These are phyloP conservation scores for Rhizophagus prolifer DNA, from an alignment of 192 early-diverging fungal genomes.

Conservation along the genomic window DNA sequence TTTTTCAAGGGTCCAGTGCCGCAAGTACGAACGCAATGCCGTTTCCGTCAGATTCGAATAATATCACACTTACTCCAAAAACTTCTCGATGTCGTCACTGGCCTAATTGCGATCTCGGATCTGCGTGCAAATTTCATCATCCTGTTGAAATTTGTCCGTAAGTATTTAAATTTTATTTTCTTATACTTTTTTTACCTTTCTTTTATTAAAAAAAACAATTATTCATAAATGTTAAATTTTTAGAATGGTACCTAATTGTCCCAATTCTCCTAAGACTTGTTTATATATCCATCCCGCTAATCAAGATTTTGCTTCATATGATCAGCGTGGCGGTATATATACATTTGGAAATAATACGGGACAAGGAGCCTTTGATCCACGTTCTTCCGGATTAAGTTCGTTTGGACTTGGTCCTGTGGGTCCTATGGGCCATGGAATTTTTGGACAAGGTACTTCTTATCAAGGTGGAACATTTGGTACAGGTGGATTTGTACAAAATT, in stretches of 20 bases:
- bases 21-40: background rate
- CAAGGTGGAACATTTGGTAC: background rate
- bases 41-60: background rate
- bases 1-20: conserved; percentile 9
- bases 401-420: conserved; percentile 1
- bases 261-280: conserved; percentile 39
- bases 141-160: conserved; percentile 39
- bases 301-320: conserved; percentile 18
- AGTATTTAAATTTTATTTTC: background rate
- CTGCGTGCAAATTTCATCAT: conserved; percentile 41
- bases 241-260: conserved; percentile 39
- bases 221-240: background rate
- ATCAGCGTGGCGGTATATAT: background rate
- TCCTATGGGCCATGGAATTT: conserved; percentile 6
- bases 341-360: conserved; percentile 9
- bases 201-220: background rate
- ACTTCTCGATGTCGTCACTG: conserved; percentile 39
- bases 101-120: conserved; percentile 42
- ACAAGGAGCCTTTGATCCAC: background rate
- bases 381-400: conserved; percentile 6
- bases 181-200: background rate
- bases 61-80: conserved; percentile 19
- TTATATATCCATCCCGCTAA: conserved; percentile 40
- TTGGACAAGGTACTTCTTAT: background rate
- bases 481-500: background rate